Evolutionary conservation across 768 basidiomycete species (phyloP).

Genomic region (Paxillus involutus): DNA sequence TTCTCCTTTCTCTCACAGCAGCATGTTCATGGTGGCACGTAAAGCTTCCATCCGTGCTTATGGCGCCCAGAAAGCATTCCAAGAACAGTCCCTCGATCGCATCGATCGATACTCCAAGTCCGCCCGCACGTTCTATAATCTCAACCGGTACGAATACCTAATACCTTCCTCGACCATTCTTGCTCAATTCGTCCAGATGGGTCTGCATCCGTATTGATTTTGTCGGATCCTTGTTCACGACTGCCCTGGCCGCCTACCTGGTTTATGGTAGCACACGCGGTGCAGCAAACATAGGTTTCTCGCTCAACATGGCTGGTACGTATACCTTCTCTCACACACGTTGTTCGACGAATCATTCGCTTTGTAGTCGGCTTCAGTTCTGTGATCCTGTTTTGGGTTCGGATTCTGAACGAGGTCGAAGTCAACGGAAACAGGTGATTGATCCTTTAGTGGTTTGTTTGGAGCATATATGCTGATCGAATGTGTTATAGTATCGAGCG

Average conservation of each 20-base stretch:
- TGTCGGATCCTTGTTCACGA: constrained; percentile 49
- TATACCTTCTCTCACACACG: background rate
- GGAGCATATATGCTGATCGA: background rate
- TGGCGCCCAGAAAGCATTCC: constrained; percentile 46
- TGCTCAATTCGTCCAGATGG: constrained; percentile 34
- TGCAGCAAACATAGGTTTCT: constrained; percentile 39
- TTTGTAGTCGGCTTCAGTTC: constrained; percentile 49
- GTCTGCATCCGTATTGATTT: constrained; percentile 53
- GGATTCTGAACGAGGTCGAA: constrained; percentile 43
- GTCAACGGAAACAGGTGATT: constrained; percentile 32
- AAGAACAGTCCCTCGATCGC: constrained; percentile 38
- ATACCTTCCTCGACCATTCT: background rate
- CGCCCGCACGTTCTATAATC: constrained; percentile 44
- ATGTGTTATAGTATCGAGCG: constrained; percentile 41
- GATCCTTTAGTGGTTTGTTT: background rate
- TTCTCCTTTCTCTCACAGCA: background rate
- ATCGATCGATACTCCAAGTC: constrained; percentile 47
- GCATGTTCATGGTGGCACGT: too few relatives aligned
- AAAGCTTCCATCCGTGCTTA: constrained; percentile 52
- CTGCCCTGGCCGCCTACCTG: constrained; percentile 50
- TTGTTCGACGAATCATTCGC: background rate
- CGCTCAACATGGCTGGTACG: constrained; percentile 40
- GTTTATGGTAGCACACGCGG: constrained; percentile 43
- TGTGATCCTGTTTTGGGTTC: constrained; percentile 51
- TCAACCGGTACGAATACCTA: constrained; percentile 37